Base-by-base conservation (phyloP, 2,329 filamentous ascomycete genomes). In the Sporothrix pseudoabietina region DNA sequence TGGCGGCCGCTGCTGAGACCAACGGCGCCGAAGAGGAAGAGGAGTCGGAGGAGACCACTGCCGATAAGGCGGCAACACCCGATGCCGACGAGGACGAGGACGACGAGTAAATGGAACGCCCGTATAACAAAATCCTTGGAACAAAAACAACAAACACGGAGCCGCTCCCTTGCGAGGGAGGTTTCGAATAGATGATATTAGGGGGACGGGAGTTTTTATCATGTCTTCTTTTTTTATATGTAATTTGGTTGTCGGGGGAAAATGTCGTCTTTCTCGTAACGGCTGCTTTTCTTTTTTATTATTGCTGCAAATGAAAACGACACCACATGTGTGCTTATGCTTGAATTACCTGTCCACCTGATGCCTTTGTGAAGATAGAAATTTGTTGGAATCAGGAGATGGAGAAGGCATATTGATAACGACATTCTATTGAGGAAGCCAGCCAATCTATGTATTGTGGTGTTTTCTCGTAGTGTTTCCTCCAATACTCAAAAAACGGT, bases 221-320 rank as follows among this genome's bases (percentile, higher is more conserved):
- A 59, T 59, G 55, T 35, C 35, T 39, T 66, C 32, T 16, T 66
- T 47, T 47, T 30, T 39, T 63, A 22, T 26, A 47, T 66, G 61
- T 66, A 47, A 47, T 66, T 65, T 66, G 61, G 61, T 66, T 47
- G 61, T 47, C 14, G 61, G 61, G 61, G 61, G 61, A 47, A 66
- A 22, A n/a, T 26, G 61, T 47, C 39, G 61, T 49, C 44, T 47
- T 41, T 30, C 41, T 19, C 30, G 1, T 66, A 30, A 66, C 61
- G 61, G 16, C 61, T 66, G 22, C 61, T 66, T 63, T 30, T 30
- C 22, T 66, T 63, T 30, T 7, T 66, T 66, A 47, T 30, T 66
- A 10, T 66, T 26, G 61, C 39, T 41, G 39, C 61, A 47, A 66
- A 66, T 66, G 39, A 66, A 66, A 47, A 66, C 39, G 30, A 22